These are phyloP conservation scores for Massariosphaeria phaeospora DNA, from an alignment of 495 filamentous ascomycete species.

Conservation along the genomic window DNA sequence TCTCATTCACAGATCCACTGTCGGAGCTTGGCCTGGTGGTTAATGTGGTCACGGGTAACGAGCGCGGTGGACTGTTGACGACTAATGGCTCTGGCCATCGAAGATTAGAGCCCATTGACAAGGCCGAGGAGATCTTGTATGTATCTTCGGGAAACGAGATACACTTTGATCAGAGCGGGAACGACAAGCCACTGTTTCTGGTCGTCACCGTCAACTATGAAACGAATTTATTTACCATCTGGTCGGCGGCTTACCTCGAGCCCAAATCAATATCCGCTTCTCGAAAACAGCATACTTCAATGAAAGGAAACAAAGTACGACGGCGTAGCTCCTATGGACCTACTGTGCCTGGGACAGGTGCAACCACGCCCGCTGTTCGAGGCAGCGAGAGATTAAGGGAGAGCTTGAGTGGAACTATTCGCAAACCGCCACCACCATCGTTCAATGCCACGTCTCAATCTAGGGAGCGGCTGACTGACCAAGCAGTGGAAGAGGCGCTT, in stretches of 20 bases:
- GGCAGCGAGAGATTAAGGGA: slow-evolving; percentile 48
- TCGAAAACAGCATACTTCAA: slow-evolving; percentile 47
- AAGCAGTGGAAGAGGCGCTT: slow-evolving; percentile 53
- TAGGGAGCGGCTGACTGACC: slow-evolving; percentile 21
- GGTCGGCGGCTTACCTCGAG: slow-evolving; percentile 66
- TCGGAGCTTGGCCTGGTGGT: slow-evolving; percentile 82
- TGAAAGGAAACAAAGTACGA: slow-evolving; percentile 54
- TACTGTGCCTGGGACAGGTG: slow-evolving; percentile 68
- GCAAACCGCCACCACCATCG: slow-evolving; percentile 25
- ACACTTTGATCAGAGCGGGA: slow-evolving; percentile 23
- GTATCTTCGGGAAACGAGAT: slow-evolving; percentile 59
- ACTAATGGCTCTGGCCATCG: slow-evolving; percentile 24
- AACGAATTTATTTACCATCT: slow-evolving; percentile 68
- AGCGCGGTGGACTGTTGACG: slow-evolving; percentile 16
- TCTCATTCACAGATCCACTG: slow-evolving; percentile 81
- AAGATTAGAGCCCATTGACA: slow-evolving; percentile 53
- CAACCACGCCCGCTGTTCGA: slow-evolving; percentile 67
- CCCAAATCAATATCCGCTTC: slow-evolving; percentile 51
- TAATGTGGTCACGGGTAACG: slow-evolving; percentile 21
- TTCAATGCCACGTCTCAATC: slow-evolving; percentile 18
- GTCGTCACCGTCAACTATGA: slow-evolving; percentile 77
- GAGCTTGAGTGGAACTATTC: slow-evolving; percentile 50
- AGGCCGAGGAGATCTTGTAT: slow-evolving; percentile 74
- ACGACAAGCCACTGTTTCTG: slow-evolving; percentile 55
- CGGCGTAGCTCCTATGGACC: slow-evolving; percentile 69